phyloP scores from a whole-genome alignment of 495 filamentous ascomycete species.

The Penicilliopsis zonata region DNA sequence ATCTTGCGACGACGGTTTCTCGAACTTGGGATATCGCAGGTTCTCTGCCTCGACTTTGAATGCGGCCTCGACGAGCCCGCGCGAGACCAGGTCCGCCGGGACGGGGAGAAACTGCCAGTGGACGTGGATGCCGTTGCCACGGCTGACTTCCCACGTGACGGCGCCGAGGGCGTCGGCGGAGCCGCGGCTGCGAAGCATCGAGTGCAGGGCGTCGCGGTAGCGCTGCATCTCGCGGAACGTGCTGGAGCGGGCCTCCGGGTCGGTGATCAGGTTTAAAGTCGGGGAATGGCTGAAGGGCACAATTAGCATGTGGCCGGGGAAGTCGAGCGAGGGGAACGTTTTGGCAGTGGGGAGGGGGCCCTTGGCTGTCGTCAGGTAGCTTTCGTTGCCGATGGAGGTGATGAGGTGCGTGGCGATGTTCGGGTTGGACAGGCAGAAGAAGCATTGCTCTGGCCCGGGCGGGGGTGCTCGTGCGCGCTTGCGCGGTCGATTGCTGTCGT shows the following conservation, averaged over 20 bases:
- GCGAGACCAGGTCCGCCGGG: slow-evolving; percentile 44
- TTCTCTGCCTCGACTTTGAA: slow-evolving; percentile 82
- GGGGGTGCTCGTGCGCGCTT: slow-evolving; percentile 48
- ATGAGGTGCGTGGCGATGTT: slow-evolving; percentile 78
- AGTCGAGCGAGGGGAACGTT: slow-evolving; percentile 58
- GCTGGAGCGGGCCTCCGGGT: slow-evolving; percentile 35
- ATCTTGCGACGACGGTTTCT: slow-evolving; percentile 15
- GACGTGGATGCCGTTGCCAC: slow-evolving; percentile 62
- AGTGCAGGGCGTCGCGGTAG: slow-evolving; percentile 60
- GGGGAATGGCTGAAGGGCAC: slow-evolving; percentile 72
- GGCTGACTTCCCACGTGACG: slow-evolving; percentile 85
- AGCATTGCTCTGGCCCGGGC: slow-evolving; percentile 68
- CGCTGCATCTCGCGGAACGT: slow-evolving; percentile 69
- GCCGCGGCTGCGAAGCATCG: slow-evolving; percentile 46
- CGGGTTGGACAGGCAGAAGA: slow-evolving; percentile 86
- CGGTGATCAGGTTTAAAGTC: slow-evolving; percentile 48
- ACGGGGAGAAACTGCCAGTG: slow-evolving; percentile 95
- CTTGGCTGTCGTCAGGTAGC: slow-evolving; percentile 85
- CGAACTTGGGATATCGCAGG: slow-evolving; percentile 47
- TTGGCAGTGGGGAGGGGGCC: slow-evolving; percentile 63
- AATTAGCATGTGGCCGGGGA: slow-evolving; percentile 81
- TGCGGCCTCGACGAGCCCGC: slow-evolving; percentile 65
- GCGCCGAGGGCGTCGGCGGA: slow-evolving; percentile 50
- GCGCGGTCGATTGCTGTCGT: slow-evolving; percentile 26
- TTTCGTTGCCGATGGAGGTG: slow-evolving; percentile 69